Evolutionary conservation across 345 rosid genomes (phyloP).

Genomic region (Hypericum perforatum): DNA sequence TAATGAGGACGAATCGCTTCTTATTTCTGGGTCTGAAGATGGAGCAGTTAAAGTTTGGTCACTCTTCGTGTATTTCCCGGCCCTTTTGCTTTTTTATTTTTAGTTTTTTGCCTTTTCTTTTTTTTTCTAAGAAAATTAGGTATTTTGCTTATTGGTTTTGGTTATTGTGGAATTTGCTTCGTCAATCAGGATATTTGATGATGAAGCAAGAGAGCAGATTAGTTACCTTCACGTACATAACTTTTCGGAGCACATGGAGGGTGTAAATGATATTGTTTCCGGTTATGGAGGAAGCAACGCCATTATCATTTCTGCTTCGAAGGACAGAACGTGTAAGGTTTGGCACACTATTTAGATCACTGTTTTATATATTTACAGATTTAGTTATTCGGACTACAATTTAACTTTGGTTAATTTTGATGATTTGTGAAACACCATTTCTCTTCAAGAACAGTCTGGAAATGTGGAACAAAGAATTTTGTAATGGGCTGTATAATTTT

Average conservation of each 20-base stretch:
- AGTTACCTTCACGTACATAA: slow-evolving; percentile 44
- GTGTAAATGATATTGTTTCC: slow-evolving; percentile 49
- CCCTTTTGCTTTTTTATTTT: background rate
- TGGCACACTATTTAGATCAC: slow-evolving; percentile 8
- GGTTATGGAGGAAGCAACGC: slow-evolving; percentile 73
- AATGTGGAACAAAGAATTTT: too few species aligned
- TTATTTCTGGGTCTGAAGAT: slow-evolving; percentile 79
- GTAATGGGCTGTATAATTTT: too few species aligned
- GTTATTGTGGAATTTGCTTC: background rate
- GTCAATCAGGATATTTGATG: slow-evolving; percentile 62
- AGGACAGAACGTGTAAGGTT: slow-evolving; percentile 81
- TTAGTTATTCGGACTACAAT: background rate
- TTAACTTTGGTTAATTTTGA: background rate
- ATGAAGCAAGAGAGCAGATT: slow-evolving; percentile 36
- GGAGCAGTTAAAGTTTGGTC: slow-evolving; percentile 81
- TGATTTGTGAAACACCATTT: too few species aligned
- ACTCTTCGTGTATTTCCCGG: slow-evolving; percentile 39
- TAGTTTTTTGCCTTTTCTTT: background rate
- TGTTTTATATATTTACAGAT: background rate
- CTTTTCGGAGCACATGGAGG: slow-evolving; percentile 47
- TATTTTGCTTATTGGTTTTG: background rate
- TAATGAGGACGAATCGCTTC: slow-evolving; percentile 60
- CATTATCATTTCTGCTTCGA: slow-evolving; percentile 68
- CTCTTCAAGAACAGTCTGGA: too few species aligned
- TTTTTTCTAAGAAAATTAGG: background rate